Evolutionary conservation across 805 yeast genomes (phyloP), one percentile per base, ranked within the genome.

Genomic region (Ogataea trehaloabstinens): DNA sequence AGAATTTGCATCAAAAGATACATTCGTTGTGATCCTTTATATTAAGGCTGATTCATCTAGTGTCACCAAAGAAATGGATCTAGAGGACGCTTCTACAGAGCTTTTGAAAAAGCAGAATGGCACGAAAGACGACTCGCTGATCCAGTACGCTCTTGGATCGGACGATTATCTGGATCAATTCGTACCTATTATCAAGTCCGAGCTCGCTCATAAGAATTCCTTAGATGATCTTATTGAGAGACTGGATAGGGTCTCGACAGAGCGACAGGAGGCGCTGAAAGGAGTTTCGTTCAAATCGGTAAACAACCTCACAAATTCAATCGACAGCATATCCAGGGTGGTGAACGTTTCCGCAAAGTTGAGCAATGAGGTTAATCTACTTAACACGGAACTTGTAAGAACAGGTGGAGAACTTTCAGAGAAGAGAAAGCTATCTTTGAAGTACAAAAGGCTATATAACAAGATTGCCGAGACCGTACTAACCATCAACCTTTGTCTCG

Each of bases 91-190:
- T 22, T 22, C 12, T 12, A 12, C 25, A 12, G 25, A 22, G 11
- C 11, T 12, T 12, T 8, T 12, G 12, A 12, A 22, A 10, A 22
- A 12, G 8, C 25, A 22, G 12, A 22, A 8, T 12, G 25, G 41
- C 15, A 28, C 22, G 32, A 35, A 40, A 19, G 50, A 46, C 29
- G 52, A 53, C 24, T 42, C 58, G 19, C 34, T 58, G 35, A 52
- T 58, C 5, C 59, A 58, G 37, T 53, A 56, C 13, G 72, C 80
- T 1, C 55, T 74, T 22, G 63, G 69, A 33, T 75, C 84, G 3
- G 84, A 79, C 40, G 90, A 84, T 50, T 85, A 82, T 58, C 60
- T 87, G 28, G 95, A 87, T 46, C 87, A 85, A 58, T 70, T 88
- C 42, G 84, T 87, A 2, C 95, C 95, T 1, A 72, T 85, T 13